Percentiles rank a stretch among this genome's conserved stretches.
Conservation (phyloP, 169 alveolate species). For the Amoebophrya sp. region DNA sequence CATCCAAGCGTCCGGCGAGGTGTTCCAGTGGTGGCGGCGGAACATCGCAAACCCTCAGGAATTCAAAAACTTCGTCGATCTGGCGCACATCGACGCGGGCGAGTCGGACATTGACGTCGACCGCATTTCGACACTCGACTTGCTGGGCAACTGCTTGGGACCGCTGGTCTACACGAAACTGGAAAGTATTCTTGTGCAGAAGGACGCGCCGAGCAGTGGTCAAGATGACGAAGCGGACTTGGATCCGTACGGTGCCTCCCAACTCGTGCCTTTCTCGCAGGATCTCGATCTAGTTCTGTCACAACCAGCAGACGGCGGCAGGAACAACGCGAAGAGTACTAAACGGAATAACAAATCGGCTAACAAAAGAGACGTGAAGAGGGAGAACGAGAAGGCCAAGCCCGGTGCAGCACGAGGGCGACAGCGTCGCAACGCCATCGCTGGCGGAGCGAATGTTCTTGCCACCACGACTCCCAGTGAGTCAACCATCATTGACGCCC, state of each 20-base stretch:
- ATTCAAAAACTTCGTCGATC: neutral
- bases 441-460: no score
- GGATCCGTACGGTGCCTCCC: neutral
- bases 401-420: neutral
- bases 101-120: conserved; percentile 19
- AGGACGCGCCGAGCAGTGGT: neutral
- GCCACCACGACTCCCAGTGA: no score
- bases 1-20: neutral
- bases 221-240: neutral
- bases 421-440: no score
- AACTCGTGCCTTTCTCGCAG: no score
- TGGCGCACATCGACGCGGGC: conserved; percentile 27
- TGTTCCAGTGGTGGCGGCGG: neutral
- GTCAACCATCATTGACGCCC: neutral
- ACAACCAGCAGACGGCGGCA: neutral
- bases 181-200: neutral
- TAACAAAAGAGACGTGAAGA: neutral
- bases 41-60: conserved; percentile 1
- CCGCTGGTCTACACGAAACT: neutral
- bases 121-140: neutral
- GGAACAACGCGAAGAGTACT: neutral
- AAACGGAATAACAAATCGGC: no score
- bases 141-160: neutral
- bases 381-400: neutral
- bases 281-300: neutral